Conservation (phyloP, 139 green algal genomes). For the Penium margaritaceum region DNA sequence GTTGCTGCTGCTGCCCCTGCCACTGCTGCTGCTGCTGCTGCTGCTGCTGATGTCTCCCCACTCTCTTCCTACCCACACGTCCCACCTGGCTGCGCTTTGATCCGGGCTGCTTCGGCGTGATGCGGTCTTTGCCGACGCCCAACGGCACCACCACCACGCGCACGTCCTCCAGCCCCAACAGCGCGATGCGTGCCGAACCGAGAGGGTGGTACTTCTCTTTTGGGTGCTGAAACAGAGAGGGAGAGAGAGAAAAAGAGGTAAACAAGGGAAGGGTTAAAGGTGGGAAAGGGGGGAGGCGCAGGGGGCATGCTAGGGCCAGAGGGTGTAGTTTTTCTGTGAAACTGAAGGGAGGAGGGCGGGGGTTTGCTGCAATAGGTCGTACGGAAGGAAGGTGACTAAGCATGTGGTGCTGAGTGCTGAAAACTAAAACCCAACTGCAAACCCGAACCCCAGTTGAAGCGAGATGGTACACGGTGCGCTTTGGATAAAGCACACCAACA, state of each 20-base stretch:
- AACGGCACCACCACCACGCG: constrained; percentile 24
- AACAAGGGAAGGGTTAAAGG: neutral
- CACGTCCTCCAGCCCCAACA: constrained; percentile 24
- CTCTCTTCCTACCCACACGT: neutral
- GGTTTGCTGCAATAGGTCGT: neutral
- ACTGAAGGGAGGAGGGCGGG: neutral
- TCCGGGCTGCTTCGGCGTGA: constrained; percentile 15
- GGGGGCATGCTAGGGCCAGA: neutral
- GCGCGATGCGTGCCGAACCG: constrained; percentile 20
- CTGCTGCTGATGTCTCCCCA: neutral
- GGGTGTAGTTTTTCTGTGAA: neutral
- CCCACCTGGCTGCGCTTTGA: neutral
- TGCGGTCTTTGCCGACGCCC: neutral
- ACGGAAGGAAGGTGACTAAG: neutral
- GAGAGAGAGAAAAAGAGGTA: neutral
- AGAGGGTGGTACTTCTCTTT: constrained; percentile 32
- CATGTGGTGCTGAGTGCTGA: neutral
- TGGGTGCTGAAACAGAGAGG: constrained; percentile 4
- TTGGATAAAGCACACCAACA: too few species aligned
- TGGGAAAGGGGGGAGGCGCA: neutral
- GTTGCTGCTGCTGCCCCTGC: neutral
- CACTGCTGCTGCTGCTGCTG: neutral
- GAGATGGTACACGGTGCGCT: too few species aligned
- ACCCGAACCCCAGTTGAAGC: too few species aligned
- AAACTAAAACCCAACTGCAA: too few species aligned